A percentile compares a stretch with the other conserved stretches of the same genome.
Conservation (phyloP, 108 stramenopile genomes). For the Cyclostephanos invisitatus region DNA sequence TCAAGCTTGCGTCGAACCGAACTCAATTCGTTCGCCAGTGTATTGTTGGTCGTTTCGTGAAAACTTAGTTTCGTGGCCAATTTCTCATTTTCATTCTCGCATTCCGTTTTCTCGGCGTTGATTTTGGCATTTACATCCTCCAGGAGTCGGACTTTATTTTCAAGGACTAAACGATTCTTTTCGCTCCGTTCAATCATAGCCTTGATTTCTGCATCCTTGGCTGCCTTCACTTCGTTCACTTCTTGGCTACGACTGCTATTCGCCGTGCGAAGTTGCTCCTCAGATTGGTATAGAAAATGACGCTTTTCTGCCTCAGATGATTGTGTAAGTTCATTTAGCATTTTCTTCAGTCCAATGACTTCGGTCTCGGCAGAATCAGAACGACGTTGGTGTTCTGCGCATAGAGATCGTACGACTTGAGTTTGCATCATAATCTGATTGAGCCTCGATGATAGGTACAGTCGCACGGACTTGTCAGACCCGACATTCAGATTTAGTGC, state of each 20-base stretch:
- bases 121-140: constrained; percentile 43
- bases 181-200: constrained; percentile 34
- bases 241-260: constrained; percentile 24
- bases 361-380: constrained; percentile 34
- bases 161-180: constrained; percentile 19
- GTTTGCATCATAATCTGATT: constrained; percentile 42
- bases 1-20: constrained; percentile 30
- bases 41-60: constrained; percentile 41
- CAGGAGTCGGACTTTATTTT: constrained; percentile 35
- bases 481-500: constrained; percentile 47
- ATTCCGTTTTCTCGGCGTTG: constrained; percentile 21
- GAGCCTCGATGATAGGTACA: constrained; percentile 48
- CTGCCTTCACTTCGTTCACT: constrained; percentile 32
- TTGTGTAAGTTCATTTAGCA: constrained; percentile 33
- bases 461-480: constrained; percentile 48
- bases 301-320: constrained; percentile 38
- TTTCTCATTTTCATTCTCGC: constrained; percentile 39
- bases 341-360: constrained; percentile 31
- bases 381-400: constrained; percentile 24
- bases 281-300: constrained; percentile 28
- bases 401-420: constrained; percentile 13
- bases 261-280: constrained; percentile 40
- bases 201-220: constrained; percentile 46
- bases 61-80: constrained; percentile 32
- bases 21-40: constrained; percentile 38